Conservation (phyloP, 2,329 filamentous ascomycete species). For the Aspergillus sp. region DNA sequence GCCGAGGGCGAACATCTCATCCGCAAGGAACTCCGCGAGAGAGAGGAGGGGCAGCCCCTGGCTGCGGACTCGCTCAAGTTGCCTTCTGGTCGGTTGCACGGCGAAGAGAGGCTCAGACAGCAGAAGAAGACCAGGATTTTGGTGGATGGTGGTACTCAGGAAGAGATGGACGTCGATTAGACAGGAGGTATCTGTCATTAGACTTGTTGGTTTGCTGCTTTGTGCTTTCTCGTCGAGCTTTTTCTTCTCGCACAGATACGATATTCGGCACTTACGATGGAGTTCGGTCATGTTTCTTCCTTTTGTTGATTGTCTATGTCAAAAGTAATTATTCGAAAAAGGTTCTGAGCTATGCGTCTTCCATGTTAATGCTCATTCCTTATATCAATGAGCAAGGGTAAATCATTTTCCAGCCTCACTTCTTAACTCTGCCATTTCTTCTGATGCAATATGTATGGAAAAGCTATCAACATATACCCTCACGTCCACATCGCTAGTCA, state of each 20-base stretch:
- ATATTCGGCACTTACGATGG: constrained; percentile 14
- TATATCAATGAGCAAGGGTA: no score
- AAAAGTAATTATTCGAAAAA: constrained; percentile 1
- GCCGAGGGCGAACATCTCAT: constrained; percentile 88
- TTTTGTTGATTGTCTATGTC: constrained; percentile 5
- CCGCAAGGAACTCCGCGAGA: constrained; percentile 56
- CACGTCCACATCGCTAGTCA: no score
- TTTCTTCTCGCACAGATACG: constrained; percentile 6
- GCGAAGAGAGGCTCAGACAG: constrained; percentile 34
- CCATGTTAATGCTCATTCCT: no score
- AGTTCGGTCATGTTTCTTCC: constrained; percentile 11
- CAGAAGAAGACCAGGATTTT: constrained; percentile 39
- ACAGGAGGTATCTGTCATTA: constrained; percentile 6
- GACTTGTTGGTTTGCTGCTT: constrained; percentile 1
- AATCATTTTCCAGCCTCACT: no score
- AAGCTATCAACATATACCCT: no score
- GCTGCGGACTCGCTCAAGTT: constrained; percentile 29
- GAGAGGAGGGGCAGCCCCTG: constrained; percentile 42
- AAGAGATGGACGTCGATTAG: constrained; percentile 43
- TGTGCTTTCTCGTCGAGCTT: constrained; percentile 8
- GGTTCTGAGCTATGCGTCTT: no score
- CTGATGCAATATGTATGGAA: no score
- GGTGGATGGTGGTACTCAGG: constrained; percentile 38
- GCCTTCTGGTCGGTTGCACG: constrained; percentile 26
- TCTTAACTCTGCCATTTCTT: no score